A percentile compares a stretch with the other conserved stretches of the same genome.
phyloP scores from a whole-genome alignment of 2,329 filamentous ascomycete genomes.

The Cladophialophora carrionii region DNA sequence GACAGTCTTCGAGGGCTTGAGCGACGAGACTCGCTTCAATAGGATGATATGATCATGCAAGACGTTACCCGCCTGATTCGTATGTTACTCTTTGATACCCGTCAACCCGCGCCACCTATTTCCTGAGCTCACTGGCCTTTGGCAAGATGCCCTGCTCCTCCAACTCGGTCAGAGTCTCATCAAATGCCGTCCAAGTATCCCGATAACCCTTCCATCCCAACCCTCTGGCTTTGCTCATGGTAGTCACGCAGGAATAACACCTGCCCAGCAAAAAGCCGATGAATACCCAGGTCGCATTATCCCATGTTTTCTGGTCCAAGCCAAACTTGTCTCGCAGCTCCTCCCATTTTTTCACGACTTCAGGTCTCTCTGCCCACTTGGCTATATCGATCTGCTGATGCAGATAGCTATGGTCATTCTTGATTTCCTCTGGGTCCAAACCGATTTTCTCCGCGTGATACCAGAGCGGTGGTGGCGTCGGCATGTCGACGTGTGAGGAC shows the following conservation, averaged over 20 bases:
- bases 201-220: background rate
- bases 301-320: background rate
- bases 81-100: too few species aligned
- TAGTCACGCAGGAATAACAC: background rate
- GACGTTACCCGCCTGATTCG: too few species aligned
- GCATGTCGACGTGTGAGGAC: background rate
- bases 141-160: background rate
- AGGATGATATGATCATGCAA: too few species aligned
- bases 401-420: background rate
- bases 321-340: background rate
- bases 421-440: background rate
- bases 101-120: background rate
- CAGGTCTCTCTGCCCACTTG: background rate
- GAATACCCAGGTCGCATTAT: background rate
- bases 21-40: too few species aligned
- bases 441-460: background rate
- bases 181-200: background rate
- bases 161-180: background rate
- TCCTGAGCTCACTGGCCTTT: background rate
- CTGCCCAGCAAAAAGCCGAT: background rate
- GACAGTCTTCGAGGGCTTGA: too few species aligned
- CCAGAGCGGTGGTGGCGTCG: background rate
- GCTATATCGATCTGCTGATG: background rate
- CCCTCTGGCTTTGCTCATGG: background rate
- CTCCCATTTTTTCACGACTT: background rate